phyloP scores from a whole-genome alignment of 495 filamentous ascomycete genomes.

The Geoglossum glabrum region DNA sequence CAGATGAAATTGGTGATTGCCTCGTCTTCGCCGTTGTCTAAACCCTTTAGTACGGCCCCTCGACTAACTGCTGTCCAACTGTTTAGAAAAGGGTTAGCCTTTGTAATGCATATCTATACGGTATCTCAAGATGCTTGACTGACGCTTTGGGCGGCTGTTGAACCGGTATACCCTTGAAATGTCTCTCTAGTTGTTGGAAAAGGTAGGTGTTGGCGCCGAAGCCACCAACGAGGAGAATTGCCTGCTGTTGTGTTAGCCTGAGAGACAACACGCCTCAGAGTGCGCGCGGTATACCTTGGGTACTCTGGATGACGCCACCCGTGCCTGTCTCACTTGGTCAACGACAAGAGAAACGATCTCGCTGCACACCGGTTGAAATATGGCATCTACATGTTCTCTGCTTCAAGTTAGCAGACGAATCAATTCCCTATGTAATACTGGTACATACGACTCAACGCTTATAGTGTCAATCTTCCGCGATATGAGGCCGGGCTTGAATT shows the following conservation, averaged over 20 bases:
- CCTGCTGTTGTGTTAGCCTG: background rate
- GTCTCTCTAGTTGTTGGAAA: conserved; percentile 1
- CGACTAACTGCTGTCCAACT: conserved; percentile 11
- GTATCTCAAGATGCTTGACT: background rate
- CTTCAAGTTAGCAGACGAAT: too few species aligned
- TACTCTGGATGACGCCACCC: background rate
- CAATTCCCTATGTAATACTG: too few species aligned
- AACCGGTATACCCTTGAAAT: background rate
- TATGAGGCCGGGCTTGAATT: conserved; percentile 1
- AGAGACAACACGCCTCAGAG: background rate
- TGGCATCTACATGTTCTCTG: background rate
- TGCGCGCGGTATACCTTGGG: conserved; percentile 4
- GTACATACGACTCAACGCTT: background rate
- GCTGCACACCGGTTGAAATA: background rate
- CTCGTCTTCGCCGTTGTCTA: background rate
- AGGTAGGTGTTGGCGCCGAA: conserved; percentile 4
- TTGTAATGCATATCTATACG: background rate
- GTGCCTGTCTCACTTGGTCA: background rate
- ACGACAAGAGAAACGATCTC: background rate
- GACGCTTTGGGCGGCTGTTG: background rate
- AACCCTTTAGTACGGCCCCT: conserved; percentile 8
- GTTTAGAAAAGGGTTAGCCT: background rate
- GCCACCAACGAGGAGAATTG: conserved; percentile 7
- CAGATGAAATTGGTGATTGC: conserved; percentile 4
- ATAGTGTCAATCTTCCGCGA: conserved; percentile 1